These are phyloP conservation scores for Mycena epipterygia DNA, from an alignment of 768 basidiomycete genomes.

Conservation along the genomic window DNA sequence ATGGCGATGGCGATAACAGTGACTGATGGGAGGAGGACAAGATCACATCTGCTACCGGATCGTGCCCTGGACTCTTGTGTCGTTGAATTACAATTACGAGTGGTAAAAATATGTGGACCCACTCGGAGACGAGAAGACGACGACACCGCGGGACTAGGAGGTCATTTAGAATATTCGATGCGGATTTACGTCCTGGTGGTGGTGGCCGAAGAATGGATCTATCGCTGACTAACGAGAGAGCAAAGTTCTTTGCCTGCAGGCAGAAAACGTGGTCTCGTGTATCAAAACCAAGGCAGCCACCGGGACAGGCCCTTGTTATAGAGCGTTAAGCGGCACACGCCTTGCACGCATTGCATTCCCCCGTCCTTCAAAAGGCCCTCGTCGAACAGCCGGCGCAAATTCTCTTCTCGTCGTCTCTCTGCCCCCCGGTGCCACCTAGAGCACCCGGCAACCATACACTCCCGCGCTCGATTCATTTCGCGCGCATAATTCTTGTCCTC, in stretches of 20 bases:
- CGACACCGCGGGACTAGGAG: neutral
- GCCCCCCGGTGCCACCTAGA: conserved; percentile 40
- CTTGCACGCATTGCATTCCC: conserved; percentile 60
- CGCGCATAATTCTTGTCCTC: conserved; percentile 56
- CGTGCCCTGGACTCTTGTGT: neutral
- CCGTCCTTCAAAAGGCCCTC: conserved; percentile 67
- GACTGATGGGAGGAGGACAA: conserved; percentile 60
- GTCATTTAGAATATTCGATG: conserved; percentile 15
- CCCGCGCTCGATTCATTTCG: conserved; percentile 68
- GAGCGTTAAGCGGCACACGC: conserved; percentile 68
- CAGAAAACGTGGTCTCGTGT: conserved; percentile 77
- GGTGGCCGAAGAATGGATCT: conserved; percentile 27
- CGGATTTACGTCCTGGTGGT: conserved; percentile 29
- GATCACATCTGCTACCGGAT: conserved; percentile 26
- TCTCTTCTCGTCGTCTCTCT: conserved; percentile 49
- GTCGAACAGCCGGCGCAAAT: conserved; percentile 61
- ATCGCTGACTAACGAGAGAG: conserved; percentile 42
- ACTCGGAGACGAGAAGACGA: conserved; percentile 1
- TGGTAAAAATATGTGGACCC: conserved; percentile 29
- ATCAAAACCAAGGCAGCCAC: conserved; percentile 66
- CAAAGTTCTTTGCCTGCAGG: conserved; percentile 77
- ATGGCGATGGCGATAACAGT: conserved; percentile 61
- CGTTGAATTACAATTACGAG: neutral
- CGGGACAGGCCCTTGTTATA: conserved; percentile 56
- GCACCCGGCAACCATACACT: conserved; percentile 42